phyloP scores from a whole-genome alignment of 1,139 yeast species.

The Scheffersomyces stambukii region DNA sequence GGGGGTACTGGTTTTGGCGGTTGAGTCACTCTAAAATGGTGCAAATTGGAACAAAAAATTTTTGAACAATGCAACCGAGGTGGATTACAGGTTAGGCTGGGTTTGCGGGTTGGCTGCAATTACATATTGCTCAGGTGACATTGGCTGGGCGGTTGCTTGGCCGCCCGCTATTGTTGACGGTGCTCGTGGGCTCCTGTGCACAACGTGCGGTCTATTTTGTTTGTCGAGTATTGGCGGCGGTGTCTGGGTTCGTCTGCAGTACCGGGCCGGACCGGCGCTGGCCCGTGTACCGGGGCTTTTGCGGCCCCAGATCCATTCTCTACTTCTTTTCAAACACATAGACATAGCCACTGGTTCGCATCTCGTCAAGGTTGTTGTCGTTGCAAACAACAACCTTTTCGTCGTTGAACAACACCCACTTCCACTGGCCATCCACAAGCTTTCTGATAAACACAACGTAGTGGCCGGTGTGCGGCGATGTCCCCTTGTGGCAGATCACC shows the following conservation, averaged over 20 bases:
- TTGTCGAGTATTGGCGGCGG: background rate
- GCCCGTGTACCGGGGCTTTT: too few relatives aligned
- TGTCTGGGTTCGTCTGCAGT: background rate
- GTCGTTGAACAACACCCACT: slow-evolving; percentile 88
- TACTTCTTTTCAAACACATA: slow-evolving; percentile 38
- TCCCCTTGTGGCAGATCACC: slow-evolving; percentile 90
- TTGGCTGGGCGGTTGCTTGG: too few relatives aligned
- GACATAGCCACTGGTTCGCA: slow-evolving; percentile 60
- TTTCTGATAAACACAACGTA: slow-evolving; percentile 76
- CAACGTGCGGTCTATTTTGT: too few relatives aligned
- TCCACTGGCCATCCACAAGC: slow-evolving; percentile 32
- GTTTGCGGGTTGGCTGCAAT: too few relatives aligned
- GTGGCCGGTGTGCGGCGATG: slow-evolving; percentile 93
- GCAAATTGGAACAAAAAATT: too few relatives aligned
- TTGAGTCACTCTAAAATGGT: too few relatives aligned
- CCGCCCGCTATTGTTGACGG: too few relatives aligned
- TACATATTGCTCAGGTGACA: too few relatives aligned
- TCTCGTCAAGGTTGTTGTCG: slow-evolving; percentile 56
- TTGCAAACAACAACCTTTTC: slow-evolving; percentile 83
- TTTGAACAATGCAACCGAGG: too few relatives aligned
- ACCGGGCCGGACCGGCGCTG: background rate
- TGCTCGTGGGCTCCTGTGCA: too few relatives aligned
- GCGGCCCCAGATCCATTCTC: slow-evolving; percentile 1
- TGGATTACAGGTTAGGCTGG: too few relatives aligned
- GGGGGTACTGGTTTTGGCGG: background rate